These are phyloP conservation scores for Glycine tomentella DNA, from an alignment of 306 rosid species.

Conservation along the genomic window DNA sequence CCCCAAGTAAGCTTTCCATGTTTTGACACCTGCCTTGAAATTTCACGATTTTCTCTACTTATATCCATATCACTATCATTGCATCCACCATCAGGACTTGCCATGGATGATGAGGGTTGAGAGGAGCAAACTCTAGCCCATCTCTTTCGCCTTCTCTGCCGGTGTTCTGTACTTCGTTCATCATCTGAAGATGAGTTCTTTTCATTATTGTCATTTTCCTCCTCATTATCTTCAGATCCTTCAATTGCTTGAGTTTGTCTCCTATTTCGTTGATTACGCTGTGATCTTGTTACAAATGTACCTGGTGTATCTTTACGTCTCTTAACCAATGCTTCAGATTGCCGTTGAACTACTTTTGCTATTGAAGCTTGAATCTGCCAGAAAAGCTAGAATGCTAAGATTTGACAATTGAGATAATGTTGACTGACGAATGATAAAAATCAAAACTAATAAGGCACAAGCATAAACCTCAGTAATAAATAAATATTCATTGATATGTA, in stretches of 20 bases:
- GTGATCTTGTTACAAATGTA: conserved; percentile 65
- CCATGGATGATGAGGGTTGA: conserved; percentile 81
- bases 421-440: conserved; percentile 6
- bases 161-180: conserved; percentile 64
- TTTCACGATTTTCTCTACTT: conserved; percentile 69
- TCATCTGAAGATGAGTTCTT: conserved; percentile 81
- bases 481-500: conserved; percentile 22
- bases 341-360: conserved; percentile 77
- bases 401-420: conserved; percentile 8
- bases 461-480: conserved; percentile 11
- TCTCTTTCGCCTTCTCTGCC: conserved; percentile 73
- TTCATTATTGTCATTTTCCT: conserved; percentile 68
- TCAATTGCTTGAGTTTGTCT: conserved; percentile 68
- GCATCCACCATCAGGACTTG: conserved; percentile 70
- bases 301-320: conserved; percentile 74
- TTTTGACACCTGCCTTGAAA: conserved; percentile 70
- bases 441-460: conserved; percentile 19
- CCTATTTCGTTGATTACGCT: conserved; percentile 73
- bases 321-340: conserved; percentile 87
- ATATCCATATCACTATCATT: conserved; percentile 72
- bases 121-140: conserved; percentile 66
- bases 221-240: conserved; percentile 85
- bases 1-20: conserved; percentile 93
- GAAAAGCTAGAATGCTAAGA: conserved; percentile 34
- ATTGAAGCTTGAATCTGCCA: conserved; percentile 64